Evolutionary conservation across 352 stramenopile genomes (phyloP).

Genomic region (Aphanomyces astaci): DNA sequence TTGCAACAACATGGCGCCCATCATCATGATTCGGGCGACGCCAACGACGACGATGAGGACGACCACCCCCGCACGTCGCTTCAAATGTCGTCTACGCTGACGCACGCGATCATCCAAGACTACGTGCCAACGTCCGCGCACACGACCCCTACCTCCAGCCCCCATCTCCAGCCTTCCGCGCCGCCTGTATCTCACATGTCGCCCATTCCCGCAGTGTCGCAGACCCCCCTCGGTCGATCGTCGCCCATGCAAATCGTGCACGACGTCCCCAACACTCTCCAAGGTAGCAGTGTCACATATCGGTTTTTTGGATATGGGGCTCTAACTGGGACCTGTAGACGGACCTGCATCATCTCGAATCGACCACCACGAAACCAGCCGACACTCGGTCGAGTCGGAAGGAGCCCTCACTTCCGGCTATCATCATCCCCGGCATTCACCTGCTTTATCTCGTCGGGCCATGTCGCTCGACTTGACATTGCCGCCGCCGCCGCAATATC

Average conservation of each 20-base stretch:
- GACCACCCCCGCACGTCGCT: not conserved
- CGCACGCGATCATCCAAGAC: conserved; percentile 80
- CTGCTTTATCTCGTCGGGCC: no score
- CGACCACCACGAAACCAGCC: not conserved
- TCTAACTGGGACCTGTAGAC: not conserved
- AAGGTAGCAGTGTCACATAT: no score
- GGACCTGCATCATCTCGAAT: not conserved
- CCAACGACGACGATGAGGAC: not conserved
- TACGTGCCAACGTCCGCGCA: conserved; percentile 69
- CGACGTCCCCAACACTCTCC: conserved; percentile 11
- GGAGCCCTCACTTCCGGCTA: no score
- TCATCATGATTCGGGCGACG: not conserved
- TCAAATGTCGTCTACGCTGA: conserved; percentile 42
- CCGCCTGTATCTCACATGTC: not conserved
- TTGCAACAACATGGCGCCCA: not conserved
- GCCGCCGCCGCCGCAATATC: not conserved
- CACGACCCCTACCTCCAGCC: conserved; percentile 2
- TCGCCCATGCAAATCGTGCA: conserved; percentile 23
- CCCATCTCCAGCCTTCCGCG: not conserved
- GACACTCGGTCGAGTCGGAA: not conserved
- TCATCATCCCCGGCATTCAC: no score
- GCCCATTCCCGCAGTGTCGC: not conserved
- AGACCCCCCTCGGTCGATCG: conserved; percentile 10
- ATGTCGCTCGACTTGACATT: not conserved
- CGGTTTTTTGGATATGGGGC: no score